Conservation (phyloP, 2,329 filamentous ascomycete genomes). For the Pestalotiopsis sp. region DNA sequence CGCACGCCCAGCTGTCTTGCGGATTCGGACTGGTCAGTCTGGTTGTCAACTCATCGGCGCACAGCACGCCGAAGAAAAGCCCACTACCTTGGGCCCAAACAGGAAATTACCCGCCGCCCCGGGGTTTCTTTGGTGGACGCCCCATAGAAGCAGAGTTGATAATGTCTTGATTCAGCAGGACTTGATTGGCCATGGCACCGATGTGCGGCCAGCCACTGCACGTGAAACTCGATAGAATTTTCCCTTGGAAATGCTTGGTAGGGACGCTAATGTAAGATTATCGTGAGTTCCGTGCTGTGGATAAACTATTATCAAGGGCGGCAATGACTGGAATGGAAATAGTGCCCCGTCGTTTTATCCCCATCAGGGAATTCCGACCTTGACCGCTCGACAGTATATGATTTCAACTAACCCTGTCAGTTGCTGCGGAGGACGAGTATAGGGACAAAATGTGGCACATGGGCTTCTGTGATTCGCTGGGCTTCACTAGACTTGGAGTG, state of each 20-base stretch:
- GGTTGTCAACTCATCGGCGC: not conserved
- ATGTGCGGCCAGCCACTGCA: not conserved
- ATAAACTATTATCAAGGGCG: not conserved
- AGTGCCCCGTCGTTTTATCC: not conserved
- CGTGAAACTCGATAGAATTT: too few relatives aligned
- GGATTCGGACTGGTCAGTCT: not conserved
- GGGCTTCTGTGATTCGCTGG: not conserved
- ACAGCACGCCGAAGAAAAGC: not conserved
- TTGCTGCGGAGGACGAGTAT: not conserved
- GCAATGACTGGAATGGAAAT: not conserved
- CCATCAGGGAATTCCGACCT: not conserved
- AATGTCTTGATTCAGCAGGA: not conserved
- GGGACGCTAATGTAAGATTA: too few relatives aligned
- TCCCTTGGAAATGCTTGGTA: too few relatives aligned
- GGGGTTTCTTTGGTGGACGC: not conserved
- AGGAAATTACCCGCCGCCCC: not conserved
- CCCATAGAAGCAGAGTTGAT: not conserved
- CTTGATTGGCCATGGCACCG: not conserved
- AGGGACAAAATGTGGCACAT: not conserved
- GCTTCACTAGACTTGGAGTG: not conserved
- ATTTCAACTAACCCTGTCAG: not conserved
- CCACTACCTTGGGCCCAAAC: not conserved
- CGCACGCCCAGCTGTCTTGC: not conserved
- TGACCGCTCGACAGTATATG: not conserved
- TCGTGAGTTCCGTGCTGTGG: not conserved